Percentiles rank a stretch among this genome's conserved stretches.
Evolutionary conservation across 2,329 filamentous ascomycete species (phyloP).

Genomic region (Xenosphaeropsis pyriputrescens): DNA sequence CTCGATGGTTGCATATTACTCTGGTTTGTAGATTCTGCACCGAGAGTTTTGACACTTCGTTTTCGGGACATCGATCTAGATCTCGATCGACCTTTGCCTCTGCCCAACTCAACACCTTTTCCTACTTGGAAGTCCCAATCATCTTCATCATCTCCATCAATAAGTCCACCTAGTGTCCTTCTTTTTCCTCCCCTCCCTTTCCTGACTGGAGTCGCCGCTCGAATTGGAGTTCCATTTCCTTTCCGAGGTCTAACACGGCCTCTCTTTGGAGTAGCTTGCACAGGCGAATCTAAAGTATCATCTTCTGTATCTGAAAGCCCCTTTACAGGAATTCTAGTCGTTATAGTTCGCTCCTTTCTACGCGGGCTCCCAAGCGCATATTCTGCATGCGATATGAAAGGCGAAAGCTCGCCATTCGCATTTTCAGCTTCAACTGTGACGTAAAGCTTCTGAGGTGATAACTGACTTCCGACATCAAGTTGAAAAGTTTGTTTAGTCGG

Average conservation of each 20-base stretch:
- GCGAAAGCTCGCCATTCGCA: constrained; percentile 8
- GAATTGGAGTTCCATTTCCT: constrained; percentile 21
- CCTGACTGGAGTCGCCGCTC: constrained; percentile 10
- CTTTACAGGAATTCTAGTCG: constrained; percentile 17
- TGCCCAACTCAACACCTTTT: constrained; percentile 7
- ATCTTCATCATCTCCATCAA: constrained; percentile 12
- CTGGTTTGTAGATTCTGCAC: neutral
- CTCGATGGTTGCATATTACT: constrained; percentile 1
- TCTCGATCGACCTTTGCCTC: constrained; percentile 12
- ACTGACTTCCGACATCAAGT: constrained; percentile 17
- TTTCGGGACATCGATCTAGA: constrained; percentile 11
- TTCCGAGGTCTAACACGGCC: constrained; percentile 26
- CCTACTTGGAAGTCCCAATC: constrained; percentile 10
- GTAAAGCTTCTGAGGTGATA: constrained; percentile 18
- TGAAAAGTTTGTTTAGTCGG: constrained; percentile 20
- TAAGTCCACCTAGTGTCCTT: constrained; percentile 11
- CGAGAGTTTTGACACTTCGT: constrained; percentile 4
- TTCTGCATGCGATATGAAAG: constrained; percentile 1
- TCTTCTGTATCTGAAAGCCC: constrained; percentile 17
- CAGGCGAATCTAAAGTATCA: constrained; percentile 5
- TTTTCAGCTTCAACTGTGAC: constrained; percentile 19
- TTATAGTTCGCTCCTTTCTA: constrained; percentile 14
- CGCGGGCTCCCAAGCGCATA: neutral
- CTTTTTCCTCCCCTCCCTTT: constrained; percentile 9
- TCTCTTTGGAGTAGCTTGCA: constrained; percentile 21